A percentile compares a stretch with the other conserved stretches of the same genome.
Evolutionary conservation across 306 rosid species (phyloP).

Genomic region (Dalbergia oliveri): DNA sequence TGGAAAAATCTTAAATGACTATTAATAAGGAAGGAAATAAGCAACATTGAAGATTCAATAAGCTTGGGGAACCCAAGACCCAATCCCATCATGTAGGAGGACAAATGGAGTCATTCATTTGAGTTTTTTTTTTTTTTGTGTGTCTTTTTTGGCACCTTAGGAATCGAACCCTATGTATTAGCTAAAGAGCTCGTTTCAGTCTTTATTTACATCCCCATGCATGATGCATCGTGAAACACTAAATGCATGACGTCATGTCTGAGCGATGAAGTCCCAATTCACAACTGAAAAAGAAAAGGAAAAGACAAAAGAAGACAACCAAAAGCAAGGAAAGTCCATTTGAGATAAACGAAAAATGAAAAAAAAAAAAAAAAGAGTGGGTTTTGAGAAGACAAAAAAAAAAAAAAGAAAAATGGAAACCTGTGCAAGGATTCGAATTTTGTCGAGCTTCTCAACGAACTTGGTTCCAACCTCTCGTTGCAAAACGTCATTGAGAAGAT

Average conservation of each 20-base stretch:
- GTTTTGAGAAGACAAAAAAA: background rate
- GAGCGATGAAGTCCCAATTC: background rate
- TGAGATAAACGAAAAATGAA: background rate
- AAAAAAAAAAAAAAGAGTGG: background rate
- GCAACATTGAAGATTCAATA: background rate
- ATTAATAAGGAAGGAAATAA: background rate
- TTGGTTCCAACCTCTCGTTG: conserved; percentile 72
- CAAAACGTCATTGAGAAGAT: conserved; percentile 74
- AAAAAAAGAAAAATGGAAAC: conserved; percentile 16
- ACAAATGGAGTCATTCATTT: background rate
- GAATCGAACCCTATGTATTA: too few species aligned
- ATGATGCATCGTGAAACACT: conserved; percentile 34
- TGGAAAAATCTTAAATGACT: too few species aligned
- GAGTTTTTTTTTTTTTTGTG: too few species aligned
- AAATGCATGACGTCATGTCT: conserved; percentile 15
- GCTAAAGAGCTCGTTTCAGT: too few species aligned
- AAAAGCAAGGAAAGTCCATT: background rate
- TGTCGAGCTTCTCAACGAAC: conserved; percentile 71
- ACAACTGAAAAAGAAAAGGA: background rate
- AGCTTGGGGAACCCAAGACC: background rate
- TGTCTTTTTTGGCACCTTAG: too few species aligned
- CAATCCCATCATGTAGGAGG: background rate
- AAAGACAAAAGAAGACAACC: background rate
- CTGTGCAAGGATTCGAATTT: conserved; percentile 81
- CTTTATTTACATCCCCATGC: conserved; percentile 7